phyloP scores from a whole-genome alignment of 352 stramenopile species.

The Globisporangium emineosum region DNA sequence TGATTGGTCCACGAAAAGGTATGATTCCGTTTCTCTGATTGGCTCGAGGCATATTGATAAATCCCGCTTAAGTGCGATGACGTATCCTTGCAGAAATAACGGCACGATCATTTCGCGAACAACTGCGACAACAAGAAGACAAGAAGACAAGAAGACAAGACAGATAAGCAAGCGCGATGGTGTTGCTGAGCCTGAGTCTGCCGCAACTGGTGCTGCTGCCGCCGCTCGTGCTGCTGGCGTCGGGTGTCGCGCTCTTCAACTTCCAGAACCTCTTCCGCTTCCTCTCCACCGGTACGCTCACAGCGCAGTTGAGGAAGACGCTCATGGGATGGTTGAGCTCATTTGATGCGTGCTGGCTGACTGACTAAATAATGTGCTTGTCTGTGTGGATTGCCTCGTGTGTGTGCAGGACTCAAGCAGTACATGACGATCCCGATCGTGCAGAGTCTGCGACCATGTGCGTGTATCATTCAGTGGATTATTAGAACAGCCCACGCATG shows the following conservation, averaged over 20 bases:
- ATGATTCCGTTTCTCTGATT: neutral
- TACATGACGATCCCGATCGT: conserved; percentile 73
- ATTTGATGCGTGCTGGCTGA: neutral
- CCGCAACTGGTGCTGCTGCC: conserved; percentile 70
- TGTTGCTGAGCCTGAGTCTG: conserved; percentile 47
- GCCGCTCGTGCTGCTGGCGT: conserved; percentile 60
- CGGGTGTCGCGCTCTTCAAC: conserved; percentile 70
- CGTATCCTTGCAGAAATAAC: no score
- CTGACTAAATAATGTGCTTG: neutral
- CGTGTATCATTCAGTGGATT: neutral
- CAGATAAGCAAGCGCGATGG: conserved; percentile 14
- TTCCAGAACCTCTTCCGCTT: conserved; percentile 78
- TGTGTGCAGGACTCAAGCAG: conserved; percentile 42
- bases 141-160: neutral
- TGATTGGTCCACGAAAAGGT: conserved; percentile 7
- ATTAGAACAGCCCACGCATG: neutral
- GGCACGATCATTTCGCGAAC: neutral
- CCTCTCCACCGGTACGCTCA: conserved; percentile 49
- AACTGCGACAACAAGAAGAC: neutral
- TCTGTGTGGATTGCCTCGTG: neutral
- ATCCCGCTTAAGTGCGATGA: neutral
- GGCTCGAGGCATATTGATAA: neutral
- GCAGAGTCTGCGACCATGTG: conserved; percentile 54
- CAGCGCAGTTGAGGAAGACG: neutral
- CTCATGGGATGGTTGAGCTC: no score